phyloP scores from a whole-genome alignment of 192 early-diverging fungal genomes.

The Pecoramyces ruminantium region DNA sequence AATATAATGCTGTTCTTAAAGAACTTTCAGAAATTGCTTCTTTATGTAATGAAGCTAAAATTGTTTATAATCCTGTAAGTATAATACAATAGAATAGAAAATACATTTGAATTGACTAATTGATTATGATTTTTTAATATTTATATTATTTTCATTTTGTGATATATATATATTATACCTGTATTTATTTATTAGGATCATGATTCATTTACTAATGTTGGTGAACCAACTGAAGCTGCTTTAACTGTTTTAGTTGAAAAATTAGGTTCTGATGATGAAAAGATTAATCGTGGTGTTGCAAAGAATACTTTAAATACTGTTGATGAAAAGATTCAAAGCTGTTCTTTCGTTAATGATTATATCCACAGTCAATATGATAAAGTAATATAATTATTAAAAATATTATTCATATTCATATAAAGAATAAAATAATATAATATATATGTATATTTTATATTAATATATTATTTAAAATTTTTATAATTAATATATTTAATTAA shows the following conservation, averaged over 20 bases:
- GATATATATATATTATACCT: not conserved
- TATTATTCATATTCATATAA: not conserved
- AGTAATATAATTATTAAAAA: not conserved
- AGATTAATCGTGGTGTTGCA: slow-evolving; percentile 40
- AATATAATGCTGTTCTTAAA: slow-evolving; percentile 27
- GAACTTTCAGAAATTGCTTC: slow-evolving; percentile 69
- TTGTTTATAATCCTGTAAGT: slow-evolving; percentile 58
- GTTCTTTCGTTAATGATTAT: slow-evolving; percentile 46
- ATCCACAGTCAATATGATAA: slow-evolving; percentile 40
- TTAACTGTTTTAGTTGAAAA: slow-evolving; percentile 87
- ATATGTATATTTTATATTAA: slow-evolving; percentile 6
- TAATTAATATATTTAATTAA: not conserved
- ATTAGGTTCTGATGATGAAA: slow-evolving; percentile 54
- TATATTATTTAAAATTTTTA: not conserved
- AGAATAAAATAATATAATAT: slow-evolving; percentile 8
- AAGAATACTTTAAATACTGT: slow-evolving; percentile 12
- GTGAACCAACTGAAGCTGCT: slow-evolving; percentile 98
- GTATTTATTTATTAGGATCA: slow-evolving; percentile 4
- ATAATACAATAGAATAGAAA: not conserved
- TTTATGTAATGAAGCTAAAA: slow-evolving; percentile 79
- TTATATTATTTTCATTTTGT: not conserved
- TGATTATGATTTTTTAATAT: too few relatives aligned
- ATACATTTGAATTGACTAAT: not conserved
- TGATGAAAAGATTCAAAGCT: slow-evolving; percentile 38
- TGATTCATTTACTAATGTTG: slow-evolving; percentile 55